Conservation (phyloP, 352 stramenopile species). For the Saprolegnia diclina region DNA sequence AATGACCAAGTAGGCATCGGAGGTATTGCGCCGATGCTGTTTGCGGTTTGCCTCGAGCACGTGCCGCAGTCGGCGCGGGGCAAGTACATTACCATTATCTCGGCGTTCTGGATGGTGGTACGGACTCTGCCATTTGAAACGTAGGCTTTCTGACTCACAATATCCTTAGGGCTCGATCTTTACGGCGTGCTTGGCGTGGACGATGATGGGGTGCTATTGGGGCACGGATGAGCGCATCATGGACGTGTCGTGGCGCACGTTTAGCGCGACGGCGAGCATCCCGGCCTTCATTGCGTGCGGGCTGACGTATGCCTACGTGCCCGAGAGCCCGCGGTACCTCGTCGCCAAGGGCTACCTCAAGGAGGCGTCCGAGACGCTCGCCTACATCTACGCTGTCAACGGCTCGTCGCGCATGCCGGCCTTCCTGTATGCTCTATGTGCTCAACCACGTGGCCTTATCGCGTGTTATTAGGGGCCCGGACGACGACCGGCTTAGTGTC, state of each 20-base stretch:
- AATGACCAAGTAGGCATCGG: conserved; percentile 80
- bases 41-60: conserved; percentile 82
- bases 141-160: neutral
- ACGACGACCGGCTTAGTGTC: neutral
- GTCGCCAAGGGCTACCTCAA: conserved; percentile 56
- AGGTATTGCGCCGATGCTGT: conserved; percentile 79
- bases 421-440: conserved; percentile 35
- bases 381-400: conserved; percentile 59
- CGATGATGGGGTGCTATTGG: conserved; percentile 69
- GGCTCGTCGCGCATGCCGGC: conserved; percentile 45
- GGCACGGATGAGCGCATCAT: conserved; percentile 51
- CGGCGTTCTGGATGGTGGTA: conserved; percentile 86
- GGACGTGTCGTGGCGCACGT: conserved; percentile 75
- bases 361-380: conserved; percentile 46
- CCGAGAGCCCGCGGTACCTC: conserved; percentile 77
- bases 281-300: conserved; percentile 66
- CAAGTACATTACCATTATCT: conserved; percentile 83
- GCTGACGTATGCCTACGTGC: conserved; percentile 60
- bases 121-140: neutral
- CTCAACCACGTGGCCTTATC: neutral
- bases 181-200: conserved; percentile 73
- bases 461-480: neutral
- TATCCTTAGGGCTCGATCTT: conserved; percentile 52
- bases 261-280: conserved; percentile 59
- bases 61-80: conserved; percentile 61